These are phyloP conservation scores for Piromyces sp. DNA, from an alignment of 192 early-diverging fungal species.

Conservation along the genomic window DNA sequence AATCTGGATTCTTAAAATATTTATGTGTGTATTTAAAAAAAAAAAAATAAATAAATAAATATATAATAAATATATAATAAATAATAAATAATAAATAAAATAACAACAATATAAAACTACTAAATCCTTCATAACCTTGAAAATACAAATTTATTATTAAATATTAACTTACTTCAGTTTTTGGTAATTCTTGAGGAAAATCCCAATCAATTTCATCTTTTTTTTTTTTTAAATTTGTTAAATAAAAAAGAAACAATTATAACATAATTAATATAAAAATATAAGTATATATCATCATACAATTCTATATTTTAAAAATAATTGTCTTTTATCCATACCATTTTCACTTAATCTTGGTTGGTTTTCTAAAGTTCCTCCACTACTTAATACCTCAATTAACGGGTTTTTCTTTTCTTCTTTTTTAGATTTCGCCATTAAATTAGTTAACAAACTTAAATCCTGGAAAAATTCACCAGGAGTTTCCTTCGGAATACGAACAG, in stretches of 20 bases:
- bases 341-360: conserved; percentile 3
- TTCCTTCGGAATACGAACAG: conserved; percentile 59
- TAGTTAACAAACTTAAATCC: conserved; percentile 78
- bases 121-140: too few relatives aligned
- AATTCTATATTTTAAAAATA: too few relatives aligned
- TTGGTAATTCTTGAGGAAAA: conserved; percentile 47
- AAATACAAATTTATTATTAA: too few relatives aligned
- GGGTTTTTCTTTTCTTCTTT: conserved; percentile 16
- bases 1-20: not conserved
- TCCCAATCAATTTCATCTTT: conserved; percentile 72
- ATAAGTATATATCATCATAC: too few relatives aligned
- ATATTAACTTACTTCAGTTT: conserved; percentile 13
- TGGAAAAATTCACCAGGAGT: conserved; percentile 58
- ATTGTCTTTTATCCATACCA: too few relatives aligned
- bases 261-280: too few relatives aligned
- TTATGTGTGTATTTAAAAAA: too few relatives aligned
- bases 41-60: too few relatives aligned
- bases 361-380: not conserved
- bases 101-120: too few relatives aligned
- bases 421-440: conserved; percentile 46
- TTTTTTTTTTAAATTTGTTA: not conserved
- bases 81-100: too few relatives aligned
- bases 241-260: too few relatives aligned
- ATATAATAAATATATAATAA: too few relatives aligned
- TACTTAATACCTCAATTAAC: conserved; percentile 43